phyloP scores from a whole-genome alignment of 2,329 filamentous ascomycete species.

The Scolecobasidium constrictum region DNA sequence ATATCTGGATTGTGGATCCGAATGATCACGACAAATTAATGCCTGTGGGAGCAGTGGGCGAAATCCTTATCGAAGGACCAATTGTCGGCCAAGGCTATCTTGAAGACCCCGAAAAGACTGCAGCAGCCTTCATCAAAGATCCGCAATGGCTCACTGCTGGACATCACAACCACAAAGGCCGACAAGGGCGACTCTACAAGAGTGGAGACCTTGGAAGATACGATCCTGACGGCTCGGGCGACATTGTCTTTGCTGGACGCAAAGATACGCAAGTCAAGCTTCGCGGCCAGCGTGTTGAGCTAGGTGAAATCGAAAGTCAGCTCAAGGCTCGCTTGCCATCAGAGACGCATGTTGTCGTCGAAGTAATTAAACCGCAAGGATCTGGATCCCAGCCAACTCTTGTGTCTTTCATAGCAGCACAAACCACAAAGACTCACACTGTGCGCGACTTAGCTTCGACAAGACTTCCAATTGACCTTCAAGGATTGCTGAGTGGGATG shows the following conservation, averaged over 20 bases:
- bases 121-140: constrained; percentile 20
- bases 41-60: constrained; percentile 35
- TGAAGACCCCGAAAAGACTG: constrained; percentile 60
- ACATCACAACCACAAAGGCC: constrained; percentile 8
- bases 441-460: constrained; percentile 13
- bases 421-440: constrained; percentile 12
- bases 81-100: constrained; percentile 66
- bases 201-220: constrained; percentile 76
- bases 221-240: constrained; percentile 61
- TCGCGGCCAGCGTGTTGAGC: constrained; percentile 68
- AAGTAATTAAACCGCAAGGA: constrained; percentile 31
- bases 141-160: constrained; percentile 15
- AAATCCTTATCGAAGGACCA: constrained; percentile 36
- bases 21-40: constrained; percentile 19
- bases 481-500: constrained; percentile 6
- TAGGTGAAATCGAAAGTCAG: constrained; percentile 54
- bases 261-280: constrained; percentile 75
- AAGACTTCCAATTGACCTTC: constrained; percentile 15
- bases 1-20: constrained; percentile 21
- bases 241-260: constrained; percentile 61
- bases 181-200: constrained; percentile 61
- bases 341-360: constrained; percentile 32
- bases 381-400: constrained; percentile 15
- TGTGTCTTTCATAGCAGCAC: constrained; percentile 21
- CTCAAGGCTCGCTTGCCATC: constrained; percentile 22